Base-by-base conservation (phyloP, 1,284 basidiomycete genomes). In the Apiotrichum mycotoxinovorans region DNA sequence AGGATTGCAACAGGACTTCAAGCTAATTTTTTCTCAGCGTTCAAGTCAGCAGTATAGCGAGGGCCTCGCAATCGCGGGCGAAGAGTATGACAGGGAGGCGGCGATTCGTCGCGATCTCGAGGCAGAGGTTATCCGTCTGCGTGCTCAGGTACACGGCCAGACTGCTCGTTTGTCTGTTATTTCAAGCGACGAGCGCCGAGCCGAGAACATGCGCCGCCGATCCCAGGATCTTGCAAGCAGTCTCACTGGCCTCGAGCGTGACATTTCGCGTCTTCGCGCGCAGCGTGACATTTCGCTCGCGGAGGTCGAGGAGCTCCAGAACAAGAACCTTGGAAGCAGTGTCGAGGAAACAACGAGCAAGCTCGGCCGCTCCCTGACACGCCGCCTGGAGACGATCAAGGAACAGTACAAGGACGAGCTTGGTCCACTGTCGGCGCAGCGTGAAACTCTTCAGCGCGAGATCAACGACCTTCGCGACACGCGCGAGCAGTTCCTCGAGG, bases 271-370 rank as follows among this genome's bases (percentile, higher is more conserved):
- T 66, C 79, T 98, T 54, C 87, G 85, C 67, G 89, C 87, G 0
- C 90, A 98, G 76, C 83, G 95, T 23, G 95, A 98, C 68, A 84
- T 98, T 78, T 84, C 88, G 11, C 77, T 96, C 54, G 93, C 92
- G 1, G 95, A 98, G 73, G 85, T 97, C 22, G 93, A 95, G 69
- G 91, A 97, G 77, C 81, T 98, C 23, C 83, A 85, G 26, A 84
- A 51, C 20, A 54, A 56, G 40, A 55, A 45, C 27, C 26, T 51
- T 25, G 64, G 54, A n/a, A 51, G 61, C 34, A 45, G 43, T 25
- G 51, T 41, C n/a, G 71, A 70, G 41, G 69, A 71, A 43, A 59
- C 64, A 4, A 64, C 72, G 7, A 54, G 51, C 26, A 62, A 82
- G 34, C 74, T 94, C 23, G 83, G 85, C 45, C 84, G 89, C 14